Conservation (phyloP, 345 rosid species). For the Boechera stricta region DNA sequence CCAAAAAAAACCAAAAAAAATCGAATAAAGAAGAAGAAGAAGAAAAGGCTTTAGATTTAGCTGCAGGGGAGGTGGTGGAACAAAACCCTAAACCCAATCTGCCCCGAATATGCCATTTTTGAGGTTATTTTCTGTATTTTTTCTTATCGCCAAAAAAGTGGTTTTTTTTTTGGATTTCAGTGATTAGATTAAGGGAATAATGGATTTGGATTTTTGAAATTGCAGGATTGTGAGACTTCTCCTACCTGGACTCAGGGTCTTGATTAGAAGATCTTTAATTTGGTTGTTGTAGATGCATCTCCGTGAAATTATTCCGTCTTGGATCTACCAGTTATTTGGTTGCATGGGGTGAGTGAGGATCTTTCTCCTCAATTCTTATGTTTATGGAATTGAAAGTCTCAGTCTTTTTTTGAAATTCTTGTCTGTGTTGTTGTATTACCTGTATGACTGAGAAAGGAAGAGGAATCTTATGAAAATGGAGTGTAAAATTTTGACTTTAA, state of each 20-base stretch:
- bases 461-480: slow-evolving; percentile 12
- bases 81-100: slow-evolving; percentile 40
- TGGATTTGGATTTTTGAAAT: neutral
- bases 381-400: slow-evolving; percentile 10
- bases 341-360: slow-evolving; percentile 69
- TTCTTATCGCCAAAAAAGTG: neutral
- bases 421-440: neutral
- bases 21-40: slow-evolving; percentile 26
- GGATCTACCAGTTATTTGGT: slow-evolving; percentile 59
- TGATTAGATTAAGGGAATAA: neutral
- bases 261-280: slow-evolving; percentile 46
- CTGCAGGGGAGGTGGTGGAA: slow-evolving; percentile 35
- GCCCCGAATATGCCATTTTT: slow-evolving; percentile 55
- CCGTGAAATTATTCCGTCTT: slow-evolving; percentile 53
- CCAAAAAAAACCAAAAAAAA: neutral
- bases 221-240: slow-evolving; percentile 50
- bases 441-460: slow-evolving; percentile 18
- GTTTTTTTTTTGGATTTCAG: slow-evolving; percentile 16
- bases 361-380: slow-evolving; percentile 18
- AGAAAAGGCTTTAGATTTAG: slow-evolving; percentile 21
- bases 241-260: slow-evolving; percentile 52
- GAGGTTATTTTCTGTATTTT: slow-evolving; percentile 43
- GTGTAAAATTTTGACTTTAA: neutral
- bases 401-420: neutral
- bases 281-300: slow-evolving; percentile 59